Percentiles rank a stretch among this genome's conserved stretches.
phyloP scores from a whole-genome alignment of 805 yeast genomes.

The Wickerhamomyces tratensis region DNA sequence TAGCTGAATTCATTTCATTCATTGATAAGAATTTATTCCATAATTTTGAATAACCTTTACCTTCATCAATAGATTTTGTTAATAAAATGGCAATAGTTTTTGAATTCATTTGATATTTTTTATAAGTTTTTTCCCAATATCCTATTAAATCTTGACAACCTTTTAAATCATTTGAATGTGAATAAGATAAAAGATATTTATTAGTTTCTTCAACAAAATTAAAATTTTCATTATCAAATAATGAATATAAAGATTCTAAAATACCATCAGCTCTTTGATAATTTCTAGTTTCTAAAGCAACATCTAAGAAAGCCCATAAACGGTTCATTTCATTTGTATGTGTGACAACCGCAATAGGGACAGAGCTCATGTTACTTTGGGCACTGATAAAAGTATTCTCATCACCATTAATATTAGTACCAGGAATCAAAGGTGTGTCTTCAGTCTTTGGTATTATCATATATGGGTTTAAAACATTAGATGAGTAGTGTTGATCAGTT shows the following conservation, averaged over 20 bases:
- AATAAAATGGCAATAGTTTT: slow-evolving; percentile 53
- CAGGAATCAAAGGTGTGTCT: no score
- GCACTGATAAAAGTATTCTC: slow-evolving; percentile 6
- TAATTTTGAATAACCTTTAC: slow-evolving; percentile 8
- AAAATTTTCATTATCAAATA: slow-evolving; percentile 27
- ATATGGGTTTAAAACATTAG: no score
- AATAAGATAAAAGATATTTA: slow-evolving; percentile 39
- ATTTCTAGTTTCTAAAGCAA: slow-evolving; percentile 59
- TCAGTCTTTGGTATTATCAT: no score
- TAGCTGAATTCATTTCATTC: neutral
- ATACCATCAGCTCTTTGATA: slow-evolving; percentile 63
- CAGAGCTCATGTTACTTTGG: slow-evolving; percentile 2
- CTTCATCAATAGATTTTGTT: slow-evolving; percentile 27
- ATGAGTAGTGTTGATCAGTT: no score
- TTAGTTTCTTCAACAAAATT: slow-evolving; percentile 61
- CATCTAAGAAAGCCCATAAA: slow-evolving; percentile 71
- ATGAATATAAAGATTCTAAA: slow-evolving; percentile 48
- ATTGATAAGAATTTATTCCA: neutral
- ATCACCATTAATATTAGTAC: no score
- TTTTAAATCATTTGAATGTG: slow-evolving; percentile 27
- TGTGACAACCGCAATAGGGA: slow-evolving; percentile 13
- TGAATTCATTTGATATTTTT: slow-evolving; percentile 34
- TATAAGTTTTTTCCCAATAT: slow-evolving; percentile 21
- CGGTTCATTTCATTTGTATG: slow-evolving; percentile 49
- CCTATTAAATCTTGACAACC: slow-evolving; percentile 35